Percentiles rank a stretch among this genome's conserved stretches.
Conservation (phyloP, 2,329 filamentous ascomycete species). For the Pseudogymnoascus sp. region DNA sequence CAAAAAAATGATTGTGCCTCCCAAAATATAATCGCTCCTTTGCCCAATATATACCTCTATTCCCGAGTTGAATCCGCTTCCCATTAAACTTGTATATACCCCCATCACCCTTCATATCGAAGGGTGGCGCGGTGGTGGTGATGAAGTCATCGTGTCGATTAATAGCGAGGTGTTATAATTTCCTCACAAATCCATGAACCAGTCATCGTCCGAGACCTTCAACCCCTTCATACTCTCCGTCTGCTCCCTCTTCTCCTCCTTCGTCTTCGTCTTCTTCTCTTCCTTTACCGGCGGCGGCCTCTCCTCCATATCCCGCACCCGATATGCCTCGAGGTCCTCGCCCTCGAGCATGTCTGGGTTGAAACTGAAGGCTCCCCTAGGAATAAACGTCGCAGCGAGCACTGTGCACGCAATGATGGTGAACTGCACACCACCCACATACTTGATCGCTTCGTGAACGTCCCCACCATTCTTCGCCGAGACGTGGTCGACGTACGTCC, state of each 20-base stretch:
- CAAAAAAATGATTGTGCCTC: neutral
- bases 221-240: slow-evolving; percentile 3
- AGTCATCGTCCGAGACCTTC: neutral
- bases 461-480: slow-evolving; percentile 30
- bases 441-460: slow-evolving; percentile 35
- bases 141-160: neutral
- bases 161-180: neutral
- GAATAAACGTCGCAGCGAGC: slow-evolving; percentile 39
- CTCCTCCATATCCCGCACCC: neutral
- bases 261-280: neutral
- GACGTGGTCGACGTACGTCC: slow-evolving; percentile 38
- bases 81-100: neutral
- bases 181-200: slow-evolving; percentile 3
- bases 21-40: neutral
- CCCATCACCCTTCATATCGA: neutral
- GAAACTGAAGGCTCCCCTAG: slow-evolving; percentile 35
- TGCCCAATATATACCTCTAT: neutral
- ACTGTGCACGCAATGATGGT: slow-evolving; percentile 37
- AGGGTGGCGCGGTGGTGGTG: neutral
- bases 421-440: slow-evolving; percentile 41
- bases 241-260: neutral
- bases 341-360: slow-evolving; percentile 38
- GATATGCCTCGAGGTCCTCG: slow-evolving; percentile 29
- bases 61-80: slow-evolving; percentile 1
- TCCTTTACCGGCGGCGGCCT: neutral